phyloP scores from a whole-genome alignment of 139 green algal species.

The Picochlorum costavermella region DNA sequence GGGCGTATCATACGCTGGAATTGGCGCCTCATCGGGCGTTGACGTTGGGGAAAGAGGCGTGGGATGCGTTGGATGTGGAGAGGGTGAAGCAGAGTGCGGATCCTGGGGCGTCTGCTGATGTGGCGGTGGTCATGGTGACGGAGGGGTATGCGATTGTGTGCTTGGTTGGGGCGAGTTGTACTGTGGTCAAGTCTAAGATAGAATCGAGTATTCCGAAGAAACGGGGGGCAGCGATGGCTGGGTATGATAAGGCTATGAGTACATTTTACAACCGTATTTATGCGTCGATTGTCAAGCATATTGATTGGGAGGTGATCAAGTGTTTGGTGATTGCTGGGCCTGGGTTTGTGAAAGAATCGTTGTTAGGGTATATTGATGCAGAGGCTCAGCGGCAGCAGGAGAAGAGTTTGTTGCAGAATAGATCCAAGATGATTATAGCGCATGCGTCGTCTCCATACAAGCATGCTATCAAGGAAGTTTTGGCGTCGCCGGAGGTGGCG shows the following conservation, averaged over 20 bases:
- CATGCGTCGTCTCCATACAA: constrained; percentile 80
- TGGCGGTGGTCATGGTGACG: constrained; percentile 87
- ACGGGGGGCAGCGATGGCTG: constrained; percentile 66
- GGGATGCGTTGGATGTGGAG: constrained; percentile 79
- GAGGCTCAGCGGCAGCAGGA: constrained; percentile 27
- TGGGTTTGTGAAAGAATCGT: constrained; percentile 89
- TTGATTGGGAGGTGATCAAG: constrained; percentile 82
- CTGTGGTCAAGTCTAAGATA: constrained; percentile 63
- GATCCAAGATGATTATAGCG: constrained; percentile 59
- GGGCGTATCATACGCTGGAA: constrained; percentile 91
- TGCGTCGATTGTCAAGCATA: constrained; percentile 59
- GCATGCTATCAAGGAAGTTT: constrained; percentile 78
- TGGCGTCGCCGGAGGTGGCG: constrained; percentile 39
- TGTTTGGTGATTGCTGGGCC: constrained; percentile 92
- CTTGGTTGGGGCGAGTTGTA: constrained; percentile 77
- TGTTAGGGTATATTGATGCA: constrained; percentile 65
- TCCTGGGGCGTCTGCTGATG: constrained; percentile 66
- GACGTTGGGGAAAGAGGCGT: constrained; percentile 68
- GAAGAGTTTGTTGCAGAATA: constrained; percentile 59
- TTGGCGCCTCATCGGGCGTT: constrained; percentile 74
- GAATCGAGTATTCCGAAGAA: constrained; percentile 87
- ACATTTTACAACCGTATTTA: constrained; percentile 62
- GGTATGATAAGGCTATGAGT: constrained; percentile 79
- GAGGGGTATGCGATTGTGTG: constrained; percentile 84
- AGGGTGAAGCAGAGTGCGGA: constrained; percentile 59